phyloP scores from a whole-genome alignment of 139 green algal species.

The Micractinium sp. region DNA sequence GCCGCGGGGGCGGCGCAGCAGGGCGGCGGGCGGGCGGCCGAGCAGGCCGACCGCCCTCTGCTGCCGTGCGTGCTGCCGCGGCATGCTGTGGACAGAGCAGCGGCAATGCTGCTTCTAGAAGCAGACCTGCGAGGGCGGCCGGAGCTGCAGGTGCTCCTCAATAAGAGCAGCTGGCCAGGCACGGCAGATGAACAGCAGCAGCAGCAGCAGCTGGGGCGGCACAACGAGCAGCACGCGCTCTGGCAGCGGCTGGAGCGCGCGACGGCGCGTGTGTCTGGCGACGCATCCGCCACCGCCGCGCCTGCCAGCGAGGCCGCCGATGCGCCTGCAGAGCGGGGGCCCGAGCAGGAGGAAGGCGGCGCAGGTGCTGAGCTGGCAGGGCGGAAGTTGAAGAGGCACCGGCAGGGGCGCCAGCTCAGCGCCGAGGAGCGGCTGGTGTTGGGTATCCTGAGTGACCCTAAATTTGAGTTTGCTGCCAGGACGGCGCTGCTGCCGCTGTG shows the following conservation, averaged over 20 bases:
- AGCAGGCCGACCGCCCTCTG: background rate
- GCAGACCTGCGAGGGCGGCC: conserved; percentile 4
- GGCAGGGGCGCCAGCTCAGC: conserved; percentile 5
- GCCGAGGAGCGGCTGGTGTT: conserved; percentile 28
- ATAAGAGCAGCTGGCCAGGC: background rate
- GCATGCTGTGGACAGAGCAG: background rate
- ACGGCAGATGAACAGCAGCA: background rate
- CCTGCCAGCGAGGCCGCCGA: background rate
- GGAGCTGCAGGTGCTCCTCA: conserved; percentile 1
- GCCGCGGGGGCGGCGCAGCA: background rate
- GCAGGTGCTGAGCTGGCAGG: background rate
- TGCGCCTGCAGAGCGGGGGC: background rate
- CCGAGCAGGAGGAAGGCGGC: background rate
- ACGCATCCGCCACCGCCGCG: background rate
- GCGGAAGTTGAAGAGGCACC: background rate
- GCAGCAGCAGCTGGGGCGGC: background rate
- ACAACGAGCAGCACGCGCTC: conserved; percentile 5
- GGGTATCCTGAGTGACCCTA: conserved; percentile 17
- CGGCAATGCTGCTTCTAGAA: conserved; percentile 21
- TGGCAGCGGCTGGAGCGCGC: conserved; percentile 18
- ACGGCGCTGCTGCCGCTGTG: background rate
- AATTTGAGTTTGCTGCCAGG: background rate
- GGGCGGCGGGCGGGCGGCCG: background rate
- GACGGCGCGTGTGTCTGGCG: background rate
- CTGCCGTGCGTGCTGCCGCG: conserved; percentile 27